Conservation (phyloP, 148 eudicot species). For the Fagopyrum tataricum region DNA sequence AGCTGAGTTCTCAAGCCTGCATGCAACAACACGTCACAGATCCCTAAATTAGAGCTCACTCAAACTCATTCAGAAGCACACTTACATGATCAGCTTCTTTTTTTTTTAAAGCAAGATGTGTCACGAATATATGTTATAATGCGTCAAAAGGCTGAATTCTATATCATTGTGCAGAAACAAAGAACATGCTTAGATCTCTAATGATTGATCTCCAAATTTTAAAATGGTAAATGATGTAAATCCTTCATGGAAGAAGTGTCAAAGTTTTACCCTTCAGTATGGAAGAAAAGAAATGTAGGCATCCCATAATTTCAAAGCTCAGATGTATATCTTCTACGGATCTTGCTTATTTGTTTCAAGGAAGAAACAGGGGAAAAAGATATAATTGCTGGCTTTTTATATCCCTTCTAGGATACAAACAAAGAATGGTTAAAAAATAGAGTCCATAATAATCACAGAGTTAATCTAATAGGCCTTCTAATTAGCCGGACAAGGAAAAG, state of each 20-base stretch:
- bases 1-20: conserved; percentile 55
- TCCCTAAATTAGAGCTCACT: neutral
- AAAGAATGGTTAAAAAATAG: neutral
- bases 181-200: neutral
- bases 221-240: neutral
- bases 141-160: neutral
- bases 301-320: neutral
- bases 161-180: neutral
- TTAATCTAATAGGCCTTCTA: neutral
- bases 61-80: neutral
- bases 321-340: no score
- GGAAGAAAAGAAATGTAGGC: no score
- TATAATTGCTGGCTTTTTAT: no score
- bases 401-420: neutral
- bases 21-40: neutral
- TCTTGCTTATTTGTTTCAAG: no score
- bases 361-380: neutral
- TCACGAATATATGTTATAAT: neutral
- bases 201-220: neutral
- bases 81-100: conserved; percentile 3
- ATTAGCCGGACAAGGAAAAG: neutral
- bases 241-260: neutral
- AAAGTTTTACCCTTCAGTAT: neutral
- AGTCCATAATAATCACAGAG: neutral
- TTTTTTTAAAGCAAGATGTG: no score